Conservation (phyloP, 148 eudicot genomes). For the Amaranthus palmeri region DNA sequence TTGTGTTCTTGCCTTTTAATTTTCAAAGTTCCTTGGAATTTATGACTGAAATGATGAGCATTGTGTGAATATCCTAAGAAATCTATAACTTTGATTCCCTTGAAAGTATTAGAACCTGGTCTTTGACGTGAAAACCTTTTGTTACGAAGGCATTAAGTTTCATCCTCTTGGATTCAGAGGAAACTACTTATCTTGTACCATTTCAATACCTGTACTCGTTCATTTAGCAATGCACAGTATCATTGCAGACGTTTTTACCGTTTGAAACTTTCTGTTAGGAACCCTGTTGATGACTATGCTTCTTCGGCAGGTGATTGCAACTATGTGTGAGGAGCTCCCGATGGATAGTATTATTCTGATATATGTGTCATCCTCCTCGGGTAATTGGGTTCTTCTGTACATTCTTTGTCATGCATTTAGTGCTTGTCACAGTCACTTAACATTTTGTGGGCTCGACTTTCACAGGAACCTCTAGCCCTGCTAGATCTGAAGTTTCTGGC, state of each 20-base stretch:
- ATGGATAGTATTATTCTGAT: conserved; percentile 71
- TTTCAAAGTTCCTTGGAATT: not conserved
- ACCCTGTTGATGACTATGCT: conserved; percentile 3
- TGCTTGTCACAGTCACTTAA: not conserved
- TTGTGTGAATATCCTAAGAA: not conserved
- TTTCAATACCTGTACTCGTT: not conserved
- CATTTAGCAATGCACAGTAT: not conserved
- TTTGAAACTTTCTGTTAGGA: conserved; percentile 3
- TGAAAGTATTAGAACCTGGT: not conserved
- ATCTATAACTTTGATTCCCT: not conserved
- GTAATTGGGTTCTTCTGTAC: conserved; percentile 33
- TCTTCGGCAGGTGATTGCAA: conserved; percentile 66
- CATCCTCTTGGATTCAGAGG: not conserved
- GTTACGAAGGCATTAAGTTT: not conserved
- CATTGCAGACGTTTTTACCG: not conserved
- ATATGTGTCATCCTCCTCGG: conserved; percentile 81
- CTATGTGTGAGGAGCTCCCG: conserved; percentile 84
- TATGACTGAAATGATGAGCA: not conserved
- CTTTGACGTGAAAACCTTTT: not conserved
- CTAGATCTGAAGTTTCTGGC: conserved; percentile 52
- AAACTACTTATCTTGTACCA: not conserved
- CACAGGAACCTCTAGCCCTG: conserved; percentile 48
- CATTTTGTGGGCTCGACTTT: conserved; percentile 17
- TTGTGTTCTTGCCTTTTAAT: not conserved
- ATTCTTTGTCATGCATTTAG: not conserved